A percentile compares a stretch with the other conserved stretches of the same genome.
These are phyloP conservation scores for Trichomonas tenax DNA, from an alignment of 208 protist genomes.

Conservation along the genomic window DNA sequence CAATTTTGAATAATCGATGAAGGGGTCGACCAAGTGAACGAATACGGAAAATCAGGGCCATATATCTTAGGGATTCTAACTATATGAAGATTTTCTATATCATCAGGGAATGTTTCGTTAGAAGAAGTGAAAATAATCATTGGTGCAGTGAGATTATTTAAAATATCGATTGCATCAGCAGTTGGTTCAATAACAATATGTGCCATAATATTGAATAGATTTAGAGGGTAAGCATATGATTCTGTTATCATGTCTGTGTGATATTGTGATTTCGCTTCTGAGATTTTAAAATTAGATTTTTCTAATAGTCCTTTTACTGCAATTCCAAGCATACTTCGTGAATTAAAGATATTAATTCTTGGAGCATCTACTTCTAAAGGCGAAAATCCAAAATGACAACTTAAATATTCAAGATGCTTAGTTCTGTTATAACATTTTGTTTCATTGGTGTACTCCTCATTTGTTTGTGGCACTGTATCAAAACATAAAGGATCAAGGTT, in stretches of 20 bases:
- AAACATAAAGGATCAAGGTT: too few species aligned
- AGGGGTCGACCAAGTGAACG: too few species aligned
- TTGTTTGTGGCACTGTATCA: too few species aligned
- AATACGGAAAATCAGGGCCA: neutral
- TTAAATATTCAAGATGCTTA: too few species aligned
- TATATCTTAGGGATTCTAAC: neutral
- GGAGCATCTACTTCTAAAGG: neutral
- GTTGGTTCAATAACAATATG: neutral
- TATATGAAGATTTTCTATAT: neutral
- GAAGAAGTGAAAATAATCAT: neutral
- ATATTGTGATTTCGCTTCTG: neutral
- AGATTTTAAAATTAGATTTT: neutral
- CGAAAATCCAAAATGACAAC: neutral
- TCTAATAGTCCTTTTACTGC: neutral
- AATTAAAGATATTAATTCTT: neutral
- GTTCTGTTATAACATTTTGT: too few species aligned
- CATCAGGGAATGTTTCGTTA: neutral
- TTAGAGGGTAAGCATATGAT: neutral
- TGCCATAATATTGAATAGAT: neutral
- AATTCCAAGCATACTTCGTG: neutral
- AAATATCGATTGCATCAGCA: neutral
- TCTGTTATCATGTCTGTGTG: neutral
- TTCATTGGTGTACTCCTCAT: too few species aligned
- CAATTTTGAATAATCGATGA: neutral
- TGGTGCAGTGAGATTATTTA: neutral